Conservation (phyloP, 176 grass and related monocot genomes). For the bread wheat (Triticum aestivum) region IWGSC_CS_RefSeq_v2.1 NC_057802.1:48432322-48432821, state of each 20-base stretch:
- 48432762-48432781: background rate
- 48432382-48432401: background rate
- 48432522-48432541: background rate
- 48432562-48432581: background rate
- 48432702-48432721: background rate
- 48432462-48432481: background rate
- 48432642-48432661: constrained; percentile 28
- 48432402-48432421: background rate
- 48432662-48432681: background rate
- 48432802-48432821: background rate
- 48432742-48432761: background rate
- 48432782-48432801: background rate
- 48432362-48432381: background rate
- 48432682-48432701: background rate
- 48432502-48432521: background rate
- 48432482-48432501: background rate
- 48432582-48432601: background rate
- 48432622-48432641: constrained; percentile 22
- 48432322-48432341: background rate
- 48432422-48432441: background rate
- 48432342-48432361: background rate
- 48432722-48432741: background rate
- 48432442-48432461: background rate
- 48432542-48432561: background rate
- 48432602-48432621: background rate